These are phyloP conservation scores for Pyrus hybrid DNA, from an alignment of 331 rosid species.

Conservation along the genomic window DNA sequence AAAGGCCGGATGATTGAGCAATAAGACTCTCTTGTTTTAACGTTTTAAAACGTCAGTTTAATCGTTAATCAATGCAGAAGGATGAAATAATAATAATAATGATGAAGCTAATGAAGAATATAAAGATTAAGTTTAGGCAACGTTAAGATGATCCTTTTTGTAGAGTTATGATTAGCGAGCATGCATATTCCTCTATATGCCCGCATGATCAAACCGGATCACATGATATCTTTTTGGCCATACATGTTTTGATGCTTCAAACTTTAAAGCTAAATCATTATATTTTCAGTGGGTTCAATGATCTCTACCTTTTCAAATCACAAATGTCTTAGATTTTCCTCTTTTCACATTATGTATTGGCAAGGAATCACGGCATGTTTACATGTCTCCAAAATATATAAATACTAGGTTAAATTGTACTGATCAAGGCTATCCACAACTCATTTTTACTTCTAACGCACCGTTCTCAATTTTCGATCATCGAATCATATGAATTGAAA, in stretches of 20 bases:
- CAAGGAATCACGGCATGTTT: background rate
- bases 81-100: background rate
- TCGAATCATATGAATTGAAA: too few species aligned
- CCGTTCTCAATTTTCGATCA: accelerated
- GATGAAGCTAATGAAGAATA: background rate
- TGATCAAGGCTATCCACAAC: too few species aligned
- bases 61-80: background rate
- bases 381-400: too few species aligned
- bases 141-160: background rate
- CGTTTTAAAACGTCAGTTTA: background rate
- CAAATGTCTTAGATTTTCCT: background rate
- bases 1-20: conserved; percentile 24
- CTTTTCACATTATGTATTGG: background rate
- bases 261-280: conserved; percentile 8
- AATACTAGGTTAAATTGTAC: too few species aligned
- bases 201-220: too few species aligned
- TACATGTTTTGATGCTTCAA: background rate
- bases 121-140: background rate
- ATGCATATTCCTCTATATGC: background rate
- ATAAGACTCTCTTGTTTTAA: conserved; percentile 8
- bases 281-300: background rate
- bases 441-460: too few species aligned
- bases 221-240: background rate
- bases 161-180: background rate
- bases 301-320: conserved; percentile 1